These are phyloP conservation scores for Penicillium bialowiezense DNA, from an alignment of 495 filamentous ascomycete genomes.

Conservation along the genomic window DNA sequence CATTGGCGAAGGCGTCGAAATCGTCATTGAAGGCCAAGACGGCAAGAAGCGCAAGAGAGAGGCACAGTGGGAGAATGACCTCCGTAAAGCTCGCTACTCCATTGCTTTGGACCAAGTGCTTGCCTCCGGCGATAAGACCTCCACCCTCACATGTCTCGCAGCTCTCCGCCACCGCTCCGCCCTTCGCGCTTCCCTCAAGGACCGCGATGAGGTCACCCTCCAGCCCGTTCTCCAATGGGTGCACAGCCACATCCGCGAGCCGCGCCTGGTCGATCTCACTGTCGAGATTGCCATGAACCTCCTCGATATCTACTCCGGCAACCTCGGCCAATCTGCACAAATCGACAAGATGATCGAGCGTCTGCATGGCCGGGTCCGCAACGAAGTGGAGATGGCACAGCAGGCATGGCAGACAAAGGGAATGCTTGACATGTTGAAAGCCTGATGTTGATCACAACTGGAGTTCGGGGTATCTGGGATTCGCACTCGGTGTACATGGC, in stretches of 20 bases:
- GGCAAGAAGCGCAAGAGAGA: constrained; percentile 56
- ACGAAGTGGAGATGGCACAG: constrained; percentile 78
- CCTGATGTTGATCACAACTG: constrained; percentile 22
- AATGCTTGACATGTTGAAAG: constrained; percentile 75
- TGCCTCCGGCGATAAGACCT: constrained; percentile 49
- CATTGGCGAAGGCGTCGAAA: constrained; percentile 80
- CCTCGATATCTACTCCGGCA: constrained; percentile 81
- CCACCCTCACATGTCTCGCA: constrained; percentile 72
- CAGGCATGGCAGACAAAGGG: constrained; percentile 73
- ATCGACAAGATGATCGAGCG: constrained; percentile 63
- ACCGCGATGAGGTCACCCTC: constrained; percentile 78
- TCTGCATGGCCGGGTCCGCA: constrained; percentile 65
- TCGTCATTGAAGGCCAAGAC: constrained; percentile 78
- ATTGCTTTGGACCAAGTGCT: constrained; percentile 78
- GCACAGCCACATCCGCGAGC: constrained; percentile 71
- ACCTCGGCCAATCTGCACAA: constrained; percentile 69
- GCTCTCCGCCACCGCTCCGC: constrained; percentile 87
- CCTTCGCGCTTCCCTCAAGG: constrained; percentile 72
- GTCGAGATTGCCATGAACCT: constrained; percentile 77
- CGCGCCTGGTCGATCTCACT: constrained; percentile 71
- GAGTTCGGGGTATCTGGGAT: constrained; percentile 29
- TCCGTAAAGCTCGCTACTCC: constrained; percentile 74
- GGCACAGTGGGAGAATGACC: constrained; percentile 72
- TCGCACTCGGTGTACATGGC: constrained; percentile 28
- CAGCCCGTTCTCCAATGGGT: constrained; percentile 84